Base-by-base conservation (phyloP, 495 filamentous ascomycete genomes). In the Tetracladium marchalianum region DNA sequence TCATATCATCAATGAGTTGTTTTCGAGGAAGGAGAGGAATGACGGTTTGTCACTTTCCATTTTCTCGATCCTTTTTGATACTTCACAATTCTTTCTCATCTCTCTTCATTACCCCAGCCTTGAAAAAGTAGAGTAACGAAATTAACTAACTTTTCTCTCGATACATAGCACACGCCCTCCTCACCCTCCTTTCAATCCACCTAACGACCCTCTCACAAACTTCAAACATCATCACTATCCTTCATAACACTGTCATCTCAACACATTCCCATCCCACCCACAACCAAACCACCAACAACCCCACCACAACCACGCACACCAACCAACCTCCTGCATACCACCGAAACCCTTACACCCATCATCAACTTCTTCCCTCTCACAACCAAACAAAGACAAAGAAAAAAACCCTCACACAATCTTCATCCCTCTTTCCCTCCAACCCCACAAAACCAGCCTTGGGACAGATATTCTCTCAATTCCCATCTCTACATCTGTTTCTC, bases 401-500 rank as follows among this genome's bases (percentile, higher is more conserved):
- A 27, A 27, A 27, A 34, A 5, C 19, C 19, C 4, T 8, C n/a
- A 15, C 11, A 27, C 41, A 17, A 15, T n/a, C 39, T 4, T 13
- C 31, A 2, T 32, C 19, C 11, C n/a, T 42, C 12, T 41, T 48
- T 13, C 4, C 15, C 12, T 17, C 11, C 7, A 48, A 44, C n/a
- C 12, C 43, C 1, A 15, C 37, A 13, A 51, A 51, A 44, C 57
- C 57, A 0, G 42, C 44, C 1, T 36, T 60, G 5, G 57, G 57
- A 12, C 39, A 41, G 10, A 37, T 54, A 15, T 60, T 54, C 43
- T 19, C 27, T 8, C 47, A 54, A 33, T 53, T 60, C 39, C 44
- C 46, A 1, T 39, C 46, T 17, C 45, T 60, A 2, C 53, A 56
- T 13, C n/a, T 60, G n/a, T 31, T 60, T 0, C 4, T 60, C 2